Evolutionary conservation across 2,329 filamentous ascomycete species (phyloP), one percentile per base, ranked within the genome.

Genomic region (Tolypocladium tundrense): DNA sequence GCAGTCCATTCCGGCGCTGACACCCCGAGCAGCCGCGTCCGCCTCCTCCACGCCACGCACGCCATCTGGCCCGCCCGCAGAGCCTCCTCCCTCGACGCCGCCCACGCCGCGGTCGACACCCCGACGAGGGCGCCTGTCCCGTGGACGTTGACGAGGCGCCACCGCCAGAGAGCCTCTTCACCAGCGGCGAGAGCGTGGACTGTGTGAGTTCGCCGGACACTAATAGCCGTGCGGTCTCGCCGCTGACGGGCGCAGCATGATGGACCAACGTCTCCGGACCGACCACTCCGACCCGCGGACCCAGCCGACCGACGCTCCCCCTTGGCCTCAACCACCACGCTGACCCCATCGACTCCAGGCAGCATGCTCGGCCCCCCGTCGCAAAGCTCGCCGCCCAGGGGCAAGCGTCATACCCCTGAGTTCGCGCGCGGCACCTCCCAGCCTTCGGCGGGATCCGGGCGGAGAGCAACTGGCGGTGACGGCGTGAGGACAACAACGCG

Each of bases 51-150:
- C 24, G 70, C 68, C 41, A 74, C 73, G n/a, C 70, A 74, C 56
- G 67, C 68, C 58, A 74, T 78, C 60, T 80, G 77, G 77, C 67
- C 69, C 11, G 68, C 70, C 33, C 69, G 73, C 48, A 70, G 72
- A 52, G 62, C 65, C 40, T 61, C 62, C 35, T 78, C 75, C 14
- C 65, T 66, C 52, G 76, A 79, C 41, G 76, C 77, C 3, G 67
- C 68, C 3, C 74, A 77, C 60, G 77, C 75, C 35, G 70, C 73
- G 39, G 68, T 76, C 31, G 71, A 67, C 11, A 61, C 61, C 13
- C 50, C 33, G 43, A 58, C 2, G 52, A 40, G 4, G 40, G 55
- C 11, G 31, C 64, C 9, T 64, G 61, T 40, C 48, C 65, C 0
- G 59, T 69, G 8, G 65, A 69, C 13, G 71, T 71, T 48, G 61